These are phyloP conservation scores for Carex kokanica DNA, from an alignment of 176 grass and related monocot species.

Conservation along the genomic window DNA sequence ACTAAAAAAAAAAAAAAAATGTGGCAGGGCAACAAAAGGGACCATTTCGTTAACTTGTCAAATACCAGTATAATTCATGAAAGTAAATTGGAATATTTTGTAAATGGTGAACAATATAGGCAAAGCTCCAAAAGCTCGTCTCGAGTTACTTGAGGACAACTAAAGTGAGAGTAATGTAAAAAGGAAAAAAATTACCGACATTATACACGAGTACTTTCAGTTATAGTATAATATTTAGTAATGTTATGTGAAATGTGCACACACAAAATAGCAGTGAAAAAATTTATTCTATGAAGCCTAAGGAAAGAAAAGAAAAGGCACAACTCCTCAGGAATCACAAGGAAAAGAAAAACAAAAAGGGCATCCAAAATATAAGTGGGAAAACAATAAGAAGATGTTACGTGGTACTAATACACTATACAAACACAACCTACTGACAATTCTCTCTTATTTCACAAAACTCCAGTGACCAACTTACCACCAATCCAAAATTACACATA, in stretches of 20 bases:
- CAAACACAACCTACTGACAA: neutral
- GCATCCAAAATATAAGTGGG: neutral
- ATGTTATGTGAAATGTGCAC: neutral
- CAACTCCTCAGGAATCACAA: neutral
- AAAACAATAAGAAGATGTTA: neutral
- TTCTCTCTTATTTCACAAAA: neutral
- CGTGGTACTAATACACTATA: slow-evolving; percentile 1
- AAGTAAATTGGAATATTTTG: neutral
- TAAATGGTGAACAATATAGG: neutral
- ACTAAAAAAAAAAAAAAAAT: neutral
- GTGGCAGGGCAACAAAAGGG: neutral
- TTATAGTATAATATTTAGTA: neutral
- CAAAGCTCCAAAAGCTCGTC: neutral
- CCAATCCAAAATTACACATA: neutral
- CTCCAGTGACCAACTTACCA: neutral
- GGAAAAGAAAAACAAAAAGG: neutral
- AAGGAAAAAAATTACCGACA: neutral
- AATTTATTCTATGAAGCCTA: neutral
- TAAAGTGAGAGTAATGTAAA: neutral
- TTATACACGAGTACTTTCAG: neutral
- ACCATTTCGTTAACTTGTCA: neutral
- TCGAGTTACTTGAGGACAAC: neutral
- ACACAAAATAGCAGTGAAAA: neutral
- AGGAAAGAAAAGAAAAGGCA: neutral
- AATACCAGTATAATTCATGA: neutral